These are phyloP conservation scores for Nigrospora oryzae DNA, from an alignment of 2,329 filamentous ascomycete genomes.

Conservation along the genomic window DNA sequence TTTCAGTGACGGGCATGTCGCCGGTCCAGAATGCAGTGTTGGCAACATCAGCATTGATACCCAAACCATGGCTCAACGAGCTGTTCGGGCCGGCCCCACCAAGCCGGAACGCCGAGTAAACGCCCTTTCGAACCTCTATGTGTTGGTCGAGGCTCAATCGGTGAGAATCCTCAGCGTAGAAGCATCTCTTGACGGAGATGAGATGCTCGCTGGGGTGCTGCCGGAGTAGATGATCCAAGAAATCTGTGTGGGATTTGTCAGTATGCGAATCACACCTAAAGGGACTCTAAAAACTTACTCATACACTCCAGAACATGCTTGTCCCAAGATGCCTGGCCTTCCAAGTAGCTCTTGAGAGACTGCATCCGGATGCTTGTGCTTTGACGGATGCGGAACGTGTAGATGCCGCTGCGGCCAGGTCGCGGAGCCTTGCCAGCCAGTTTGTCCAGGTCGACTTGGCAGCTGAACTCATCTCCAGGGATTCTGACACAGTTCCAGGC, in stretches of 20 bases:
- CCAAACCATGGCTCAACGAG: constrained; percentile 47
- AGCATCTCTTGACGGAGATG: constrained; percentile 70
- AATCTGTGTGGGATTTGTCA: constrained; percentile 37
- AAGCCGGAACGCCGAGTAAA: constrained; percentile 77
- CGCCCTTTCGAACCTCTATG: constrained; percentile 77
- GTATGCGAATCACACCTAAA: neutral
- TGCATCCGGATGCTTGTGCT: constrained; percentile 63
- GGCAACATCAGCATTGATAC: constrained; percentile 83
- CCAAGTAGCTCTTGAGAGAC: constrained; percentile 58
- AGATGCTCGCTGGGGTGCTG: constrained; percentile 64
- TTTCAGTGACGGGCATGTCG: constrained; percentile 25
- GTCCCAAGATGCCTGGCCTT: constrained; percentile 50
- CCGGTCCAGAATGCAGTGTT: constrained; percentile 80
- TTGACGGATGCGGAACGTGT: constrained; percentile 52
- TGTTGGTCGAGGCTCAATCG: constrained; percentile 49
- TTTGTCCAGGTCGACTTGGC: constrained; percentile 60
- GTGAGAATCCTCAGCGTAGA: constrained; percentile 54
- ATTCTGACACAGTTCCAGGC: constrained; percentile 56
- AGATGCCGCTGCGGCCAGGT: constrained; percentile 28
- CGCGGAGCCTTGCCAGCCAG: constrained; percentile 19
- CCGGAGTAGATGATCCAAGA: constrained; percentile 82
- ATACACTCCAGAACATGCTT: constrained; percentile 68
- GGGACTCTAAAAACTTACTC: constrained; percentile 35
- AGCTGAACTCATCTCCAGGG: constrained; percentile 16
- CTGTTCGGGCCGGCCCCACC: constrained; percentile 39